Percentiles rank a stretch among this genome's conserved stretches.
Evolutionary conservation across 805 yeast genomes (phyloP).

Genomic region (Zygotorulaspora chibaensis): DNA sequence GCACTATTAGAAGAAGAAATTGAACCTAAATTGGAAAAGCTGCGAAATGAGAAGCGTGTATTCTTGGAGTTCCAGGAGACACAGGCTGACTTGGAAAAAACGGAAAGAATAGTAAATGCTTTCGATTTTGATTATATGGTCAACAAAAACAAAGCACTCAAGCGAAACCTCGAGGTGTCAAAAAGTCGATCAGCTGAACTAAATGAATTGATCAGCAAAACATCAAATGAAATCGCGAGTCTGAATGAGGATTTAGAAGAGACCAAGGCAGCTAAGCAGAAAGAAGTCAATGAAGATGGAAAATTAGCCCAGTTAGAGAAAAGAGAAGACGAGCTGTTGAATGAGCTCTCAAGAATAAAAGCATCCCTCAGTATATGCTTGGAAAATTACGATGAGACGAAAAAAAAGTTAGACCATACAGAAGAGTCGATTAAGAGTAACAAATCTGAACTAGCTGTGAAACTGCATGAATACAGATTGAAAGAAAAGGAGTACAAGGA

Average conservation of each 20-base stretch:
- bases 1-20: conserved; percentile 77
- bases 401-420: conserved; percentile 30
- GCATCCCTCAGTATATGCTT: conserved; percentile 56
- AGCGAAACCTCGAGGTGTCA: conserved; percentile 41
- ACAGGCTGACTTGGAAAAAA: conserved; percentile 72
- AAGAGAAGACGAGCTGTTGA: conserved; percentile 51
- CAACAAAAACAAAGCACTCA: conserved; percentile 41
- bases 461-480: conserved; percentile 36
- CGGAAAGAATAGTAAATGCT: conserved; percentile 70
- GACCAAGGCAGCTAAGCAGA: conserved; percentile 49
- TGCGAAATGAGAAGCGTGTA: conserved; percentile 74
- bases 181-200: conserved; percentile 41
- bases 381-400: conserved; percentile 57
- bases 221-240: conserved; percentile 51
- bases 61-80: conserved; percentile 84
- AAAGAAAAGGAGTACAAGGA: conserved; percentile 45
- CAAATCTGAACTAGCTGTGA: conserved; percentile 34
- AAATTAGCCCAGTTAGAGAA: conserved; percentile 55
- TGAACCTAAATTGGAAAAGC: conserved; percentile 81
- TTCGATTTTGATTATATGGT: conserved; percentile 55
- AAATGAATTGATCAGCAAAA: conserved; percentile 42
- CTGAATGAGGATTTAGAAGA: conserved; percentile 58
- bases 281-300: conserved; percentile 58
- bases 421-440: conserved; percentile 36
- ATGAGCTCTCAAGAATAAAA: conserved; percentile 61